phyloP scores from a whole-genome alignment of 768 basidiomycete species.

The Gloeostereum incarnatum region DNA sequence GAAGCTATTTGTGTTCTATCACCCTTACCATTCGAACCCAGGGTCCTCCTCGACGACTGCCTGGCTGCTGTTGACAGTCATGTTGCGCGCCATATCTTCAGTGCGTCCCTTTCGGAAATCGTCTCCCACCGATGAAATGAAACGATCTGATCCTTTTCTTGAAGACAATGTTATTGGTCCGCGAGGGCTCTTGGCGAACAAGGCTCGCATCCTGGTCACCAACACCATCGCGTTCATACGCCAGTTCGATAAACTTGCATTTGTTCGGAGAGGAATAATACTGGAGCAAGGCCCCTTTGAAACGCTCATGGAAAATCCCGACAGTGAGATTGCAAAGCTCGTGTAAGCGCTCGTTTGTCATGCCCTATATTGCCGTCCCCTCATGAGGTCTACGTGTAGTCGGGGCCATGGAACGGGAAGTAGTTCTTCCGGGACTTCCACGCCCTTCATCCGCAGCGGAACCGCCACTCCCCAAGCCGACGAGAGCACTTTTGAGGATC shows the following conservation, averaged over 20 bases:
- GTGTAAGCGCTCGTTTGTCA: slow-evolving; percentile 37
- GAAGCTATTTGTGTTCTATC: not conserved
- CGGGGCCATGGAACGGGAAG: slow-evolving; percentile 35
- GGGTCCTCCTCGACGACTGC: slow-evolving; percentile 82
- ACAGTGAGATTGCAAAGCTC: slow-evolving; percentile 65
- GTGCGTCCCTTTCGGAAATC: slow-evolving; percentile 19
- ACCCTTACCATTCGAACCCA: slow-evolving; percentile 14
- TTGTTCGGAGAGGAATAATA: slow-evolving; percentile 76
- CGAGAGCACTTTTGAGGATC: slow-evolving; percentile 14
- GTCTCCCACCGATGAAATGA: not conserved
- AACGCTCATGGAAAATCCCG: slow-evolving; percentile 45
- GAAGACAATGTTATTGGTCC: slow-evolving; percentile 83
- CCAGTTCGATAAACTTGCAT: slow-evolving; percentile 66
- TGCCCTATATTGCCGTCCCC: not conserved
- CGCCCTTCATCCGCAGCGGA: slow-evolving; percentile 35
- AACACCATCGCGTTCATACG: slow-evolving; percentile 81
- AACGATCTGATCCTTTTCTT: too few species aligned
- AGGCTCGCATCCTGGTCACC: slow-evolving; percentile 81
- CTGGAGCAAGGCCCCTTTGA: slow-evolving; percentile 66
- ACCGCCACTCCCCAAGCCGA: slow-evolving; percentile 22
- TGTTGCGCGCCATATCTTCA: slow-evolving; percentile 80
- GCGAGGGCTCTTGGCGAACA: slow-evolving; percentile 68
- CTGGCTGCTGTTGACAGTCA: slow-evolving; percentile 83
- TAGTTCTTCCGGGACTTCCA: slow-evolving; percentile 37
- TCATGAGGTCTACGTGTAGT: slow-evolving; percentile 21